Conservation (phyloP, 345 rosid genomes). For the Lagerstroemia speciosa region DNA sequence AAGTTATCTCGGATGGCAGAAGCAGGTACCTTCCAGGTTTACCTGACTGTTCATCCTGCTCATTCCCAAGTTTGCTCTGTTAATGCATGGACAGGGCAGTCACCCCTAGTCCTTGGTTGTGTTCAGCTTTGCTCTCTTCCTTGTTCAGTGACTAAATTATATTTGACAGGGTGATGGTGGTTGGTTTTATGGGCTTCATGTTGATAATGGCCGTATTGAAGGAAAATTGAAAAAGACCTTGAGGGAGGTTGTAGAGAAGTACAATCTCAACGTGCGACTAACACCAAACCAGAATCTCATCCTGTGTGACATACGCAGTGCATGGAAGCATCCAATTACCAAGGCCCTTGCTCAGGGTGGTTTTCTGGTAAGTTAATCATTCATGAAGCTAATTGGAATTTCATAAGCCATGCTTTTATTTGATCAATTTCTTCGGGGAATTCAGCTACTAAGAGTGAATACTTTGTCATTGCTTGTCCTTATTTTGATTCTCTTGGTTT, state of each 20-base stretch:
- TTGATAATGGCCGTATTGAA: conserved; percentile 82
- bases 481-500: too few relatives aligned
- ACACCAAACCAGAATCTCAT: conserved; percentile 91
- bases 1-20: conserved; percentile 96
- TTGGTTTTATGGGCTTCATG: conserved; percentile 82
- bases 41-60: neutral
- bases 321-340: conserved; percentile 76
- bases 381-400: neutral
- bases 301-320: conserved; percentile 66
- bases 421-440: neutral
- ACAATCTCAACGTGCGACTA: conserved; percentile 69
- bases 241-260: conserved; percentile 90
- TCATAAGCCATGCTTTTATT: neutral
- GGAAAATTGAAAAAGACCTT: conserved; percentile 85
- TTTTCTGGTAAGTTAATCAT: conserved; percentile 55
- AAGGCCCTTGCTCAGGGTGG: conserved; percentile 88
- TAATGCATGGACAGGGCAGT: neutral
- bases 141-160: neutral
- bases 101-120: neutral
- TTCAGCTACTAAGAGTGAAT: too few relatives aligned
- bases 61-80: neutral
- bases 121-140: neutral
- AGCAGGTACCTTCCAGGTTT: conserved; percentile 47
- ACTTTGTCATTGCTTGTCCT: too few relatives aligned
- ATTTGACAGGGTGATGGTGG: conserved; percentile 69